phyloP scores from a whole-genome alignment of 495 filamentous ascomycete genomes.

The Hapsidospora chrysogenum region DNA sequence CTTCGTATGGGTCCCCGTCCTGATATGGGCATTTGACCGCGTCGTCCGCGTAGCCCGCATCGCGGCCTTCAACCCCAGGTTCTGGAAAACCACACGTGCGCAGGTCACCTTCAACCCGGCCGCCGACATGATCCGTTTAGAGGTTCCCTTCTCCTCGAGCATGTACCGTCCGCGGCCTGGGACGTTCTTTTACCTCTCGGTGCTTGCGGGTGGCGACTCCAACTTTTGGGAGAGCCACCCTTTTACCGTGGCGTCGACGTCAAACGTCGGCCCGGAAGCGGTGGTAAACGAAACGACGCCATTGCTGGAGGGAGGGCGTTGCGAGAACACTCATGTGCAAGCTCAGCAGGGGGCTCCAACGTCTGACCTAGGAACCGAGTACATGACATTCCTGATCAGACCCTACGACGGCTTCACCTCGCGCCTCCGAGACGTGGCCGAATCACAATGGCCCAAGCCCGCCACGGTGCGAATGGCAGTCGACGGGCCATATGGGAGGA shows the following conservation, averaged over 20 bases:
- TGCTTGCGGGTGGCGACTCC: constrained; percentile 27
- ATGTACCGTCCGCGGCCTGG: constrained; percentile 25
- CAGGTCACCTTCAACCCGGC: constrained; percentile 23
- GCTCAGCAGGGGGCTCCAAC: background rate
- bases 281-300: background rate
- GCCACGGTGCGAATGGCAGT: constrained; percentile 19
- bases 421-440: constrained; percentile 18
- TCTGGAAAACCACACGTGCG: constrained; percentile 13
- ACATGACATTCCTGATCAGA: constrained; percentile 10
- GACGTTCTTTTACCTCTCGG: constrained; percentile 41
- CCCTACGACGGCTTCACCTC: constrained; percentile 32
- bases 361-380: background rate
- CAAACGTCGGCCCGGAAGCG: background rate
- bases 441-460: constrained; percentile 5
- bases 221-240: constrained; percentile 43
- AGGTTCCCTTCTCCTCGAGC: constrained; percentile 18
- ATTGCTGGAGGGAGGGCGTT: background rate
- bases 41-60: constrained; percentile 27
- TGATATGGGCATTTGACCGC: constrained; percentile 35
- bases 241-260: constrained; percentile 32
- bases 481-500: constrained; percentile 43
- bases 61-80: constrained; percentile 21
- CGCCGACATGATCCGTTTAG: constrained; percentile 34
- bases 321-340: background rate
- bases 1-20: constrained; percentile 34